Evolutionary conservation across 495 filamentous ascomycete species (phyloP).

Genomic region (Chaetomium tenue): DNA sequence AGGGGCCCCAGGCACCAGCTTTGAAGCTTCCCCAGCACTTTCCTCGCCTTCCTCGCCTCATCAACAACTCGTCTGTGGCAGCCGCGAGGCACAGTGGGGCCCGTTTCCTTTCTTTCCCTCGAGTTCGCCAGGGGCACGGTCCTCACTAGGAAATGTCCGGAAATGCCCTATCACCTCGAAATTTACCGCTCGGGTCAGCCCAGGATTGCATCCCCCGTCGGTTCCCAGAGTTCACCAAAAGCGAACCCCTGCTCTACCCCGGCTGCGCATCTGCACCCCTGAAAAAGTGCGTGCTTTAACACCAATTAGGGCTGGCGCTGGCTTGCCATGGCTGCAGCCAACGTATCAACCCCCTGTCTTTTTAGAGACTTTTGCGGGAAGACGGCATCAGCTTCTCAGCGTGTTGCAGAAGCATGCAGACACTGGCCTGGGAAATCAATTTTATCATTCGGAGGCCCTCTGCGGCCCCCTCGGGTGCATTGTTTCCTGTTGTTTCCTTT

Average conservation of each 20-base stretch:
- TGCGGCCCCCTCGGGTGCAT: background rate
- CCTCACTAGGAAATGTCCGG: background rate
- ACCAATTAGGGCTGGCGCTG: slow-evolving; percentile 1
- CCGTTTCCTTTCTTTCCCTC: too few relatives aligned
- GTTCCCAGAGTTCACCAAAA: background rate
- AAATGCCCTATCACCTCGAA: background rate
- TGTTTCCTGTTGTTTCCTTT: slow-evolving; percentile 10
- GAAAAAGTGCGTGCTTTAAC: background rate
- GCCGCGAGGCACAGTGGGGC: too few relatives aligned
- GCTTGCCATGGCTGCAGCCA: slow-evolving; percentile 9
- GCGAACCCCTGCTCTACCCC: background rate
- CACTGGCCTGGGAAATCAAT: background rate
- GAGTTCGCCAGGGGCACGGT: too few relatives aligned
- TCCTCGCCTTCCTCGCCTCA: too few relatives aligned
- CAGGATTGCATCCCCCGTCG: slow-evolving; percentile 1
- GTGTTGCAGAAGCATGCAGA: background rate
- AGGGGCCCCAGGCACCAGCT: slow-evolving; percentile 2
- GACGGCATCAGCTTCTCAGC: background rate
- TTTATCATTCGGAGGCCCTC: slow-evolving; percentile 1
- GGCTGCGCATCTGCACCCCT: slow-evolving; percentile 1
- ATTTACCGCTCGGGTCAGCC: slow-evolving; percentile 8
- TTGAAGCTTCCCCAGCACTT: background rate
- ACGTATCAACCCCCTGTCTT: slow-evolving; percentile 17
- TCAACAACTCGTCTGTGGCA: too few relatives aligned
- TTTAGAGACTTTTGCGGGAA: background rate